These are phyloP conservation scores for Globisporangium alternatum DNA, from an alignment of 352 stramenopile species.

Conservation along the genomic window DNA sequence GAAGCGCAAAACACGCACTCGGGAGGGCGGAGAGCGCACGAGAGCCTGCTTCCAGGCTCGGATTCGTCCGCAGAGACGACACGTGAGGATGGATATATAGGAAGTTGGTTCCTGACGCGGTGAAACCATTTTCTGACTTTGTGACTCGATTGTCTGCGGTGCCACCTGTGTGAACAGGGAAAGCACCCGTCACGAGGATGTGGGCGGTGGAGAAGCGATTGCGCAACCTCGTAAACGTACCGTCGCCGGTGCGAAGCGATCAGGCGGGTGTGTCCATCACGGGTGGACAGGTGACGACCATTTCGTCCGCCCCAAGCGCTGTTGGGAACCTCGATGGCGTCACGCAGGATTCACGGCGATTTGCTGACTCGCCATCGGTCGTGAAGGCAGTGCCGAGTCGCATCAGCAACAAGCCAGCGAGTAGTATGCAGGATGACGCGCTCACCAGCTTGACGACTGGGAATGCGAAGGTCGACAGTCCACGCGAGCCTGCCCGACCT, in stretches of 20 bases:
- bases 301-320: constrained; percentile 13
- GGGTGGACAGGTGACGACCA: neutral
- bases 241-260: constrained; percentile 30
- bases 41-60: neutral
- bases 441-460: constrained; percentile 7
- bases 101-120: neutral
- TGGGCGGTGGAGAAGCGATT: constrained; percentile 63
- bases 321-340: constrained; percentile 8
- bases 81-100: neutral
- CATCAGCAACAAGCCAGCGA: neutral
- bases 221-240: constrained; percentile 40
- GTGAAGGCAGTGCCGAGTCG: neutral
- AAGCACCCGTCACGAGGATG: constrained; percentile 30
- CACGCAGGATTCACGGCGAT: neutral
- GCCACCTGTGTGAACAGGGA: constrained; percentile 1
- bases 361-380: neutral
- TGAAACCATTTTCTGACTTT: neutral
- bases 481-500: constrained; percentile 6
- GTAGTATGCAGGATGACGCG: constrained; percentile 6
- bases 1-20: constrained; percentile 56
- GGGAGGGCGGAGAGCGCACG: neutral
- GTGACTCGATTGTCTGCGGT: no score
- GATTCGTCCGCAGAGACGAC: neutral
- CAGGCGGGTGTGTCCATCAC: neutral
- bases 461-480: constrained; percentile 10